Evolutionary conservation across 176 grass and related monocot species (phyloP).

Genomic region (Oryza brachyantha): DNA sequence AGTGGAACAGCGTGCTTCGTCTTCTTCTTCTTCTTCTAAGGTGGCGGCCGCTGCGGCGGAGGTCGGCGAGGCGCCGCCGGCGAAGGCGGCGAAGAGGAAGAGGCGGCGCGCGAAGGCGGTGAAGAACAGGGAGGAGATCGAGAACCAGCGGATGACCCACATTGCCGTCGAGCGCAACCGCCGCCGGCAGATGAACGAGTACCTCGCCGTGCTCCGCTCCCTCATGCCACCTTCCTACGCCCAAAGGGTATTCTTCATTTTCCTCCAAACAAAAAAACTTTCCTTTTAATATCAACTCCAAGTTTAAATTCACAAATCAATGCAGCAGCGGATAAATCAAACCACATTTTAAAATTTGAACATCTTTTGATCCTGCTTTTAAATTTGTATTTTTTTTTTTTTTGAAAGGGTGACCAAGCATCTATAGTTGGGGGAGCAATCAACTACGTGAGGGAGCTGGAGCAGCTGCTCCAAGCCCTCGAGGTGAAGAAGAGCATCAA

Average conservation of each 20-base stretch:
- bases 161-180: constrained; percentile 87
- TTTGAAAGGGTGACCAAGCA: constrained; percentile 76
- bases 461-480: constrained; percentile 58
- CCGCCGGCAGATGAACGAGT: constrained; percentile 80
- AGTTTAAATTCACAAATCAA: neutral
- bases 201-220: constrained; percentile 68
- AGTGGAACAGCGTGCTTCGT: too few relatives aligned
- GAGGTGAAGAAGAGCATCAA: constrained; percentile 47
- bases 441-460: constrained; percentile 73
- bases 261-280: neutral
- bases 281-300: neutral
- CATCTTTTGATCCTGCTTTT: neutral
- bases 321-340: neutral
- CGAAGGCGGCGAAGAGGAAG: constrained; percentile 48
- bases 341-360: neutral
- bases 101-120: constrained; percentile 39
- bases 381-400: neutral
- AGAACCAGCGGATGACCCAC: constrained; percentile 89
- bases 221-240: constrained; percentile 71
- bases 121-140: constrained; percentile 74
- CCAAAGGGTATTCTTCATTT: constrained; percentile 50
- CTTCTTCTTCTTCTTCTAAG: neutral
- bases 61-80: constrained; percentile 54
- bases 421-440: constrained; percentile 81
- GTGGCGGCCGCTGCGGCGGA: neutral